These are phyloP conservation scores for Nicotiana otophora DNA, from an alignment of 257 asterid genomes.

Conservation along the genomic window DNA sequence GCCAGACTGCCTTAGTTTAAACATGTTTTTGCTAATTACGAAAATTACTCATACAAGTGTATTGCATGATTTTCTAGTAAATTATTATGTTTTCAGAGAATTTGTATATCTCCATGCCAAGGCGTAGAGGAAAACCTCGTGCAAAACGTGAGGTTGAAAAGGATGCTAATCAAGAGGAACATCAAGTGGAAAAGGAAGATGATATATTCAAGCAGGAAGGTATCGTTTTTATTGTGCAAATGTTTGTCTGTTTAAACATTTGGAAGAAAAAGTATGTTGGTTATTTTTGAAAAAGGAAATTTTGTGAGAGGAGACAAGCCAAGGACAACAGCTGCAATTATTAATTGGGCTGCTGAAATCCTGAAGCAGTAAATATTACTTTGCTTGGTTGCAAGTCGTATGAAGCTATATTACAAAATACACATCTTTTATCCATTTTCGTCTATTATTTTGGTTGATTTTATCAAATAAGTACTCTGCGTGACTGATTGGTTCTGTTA, in stretches of 20 bases:
- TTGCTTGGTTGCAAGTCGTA: neutral
- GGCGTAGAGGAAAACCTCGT: neutral
- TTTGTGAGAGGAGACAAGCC: neutral
- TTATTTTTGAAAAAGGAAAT: neutral
- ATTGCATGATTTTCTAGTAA: neutral
- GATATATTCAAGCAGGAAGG: constrained; percentile 9
- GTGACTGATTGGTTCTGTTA: neutral
- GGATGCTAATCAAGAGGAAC: constrained; percentile 6
- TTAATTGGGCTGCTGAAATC: neutral
- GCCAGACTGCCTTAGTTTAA: neutral
- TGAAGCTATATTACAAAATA: neutral
- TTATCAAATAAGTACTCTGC: neutral
- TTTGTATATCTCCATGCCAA: neutral
- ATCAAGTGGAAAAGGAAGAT: constrained; percentile 1
- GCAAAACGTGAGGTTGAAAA: neutral
- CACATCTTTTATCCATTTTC: neutral
- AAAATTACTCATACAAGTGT: neutral
- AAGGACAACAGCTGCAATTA: neutral
- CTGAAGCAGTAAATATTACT: neutral
- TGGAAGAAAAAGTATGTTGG: neutral
- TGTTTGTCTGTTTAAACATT: neutral
- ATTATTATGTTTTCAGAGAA: neutral
- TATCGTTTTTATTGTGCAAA: neutral
- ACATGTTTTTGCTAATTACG: neutral
- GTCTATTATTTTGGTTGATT: neutral